Evolutionary conservation across 768 basidiomycete genomes (phyloP).

Genomic region (Rhizopogon salebrosus): DNA sequence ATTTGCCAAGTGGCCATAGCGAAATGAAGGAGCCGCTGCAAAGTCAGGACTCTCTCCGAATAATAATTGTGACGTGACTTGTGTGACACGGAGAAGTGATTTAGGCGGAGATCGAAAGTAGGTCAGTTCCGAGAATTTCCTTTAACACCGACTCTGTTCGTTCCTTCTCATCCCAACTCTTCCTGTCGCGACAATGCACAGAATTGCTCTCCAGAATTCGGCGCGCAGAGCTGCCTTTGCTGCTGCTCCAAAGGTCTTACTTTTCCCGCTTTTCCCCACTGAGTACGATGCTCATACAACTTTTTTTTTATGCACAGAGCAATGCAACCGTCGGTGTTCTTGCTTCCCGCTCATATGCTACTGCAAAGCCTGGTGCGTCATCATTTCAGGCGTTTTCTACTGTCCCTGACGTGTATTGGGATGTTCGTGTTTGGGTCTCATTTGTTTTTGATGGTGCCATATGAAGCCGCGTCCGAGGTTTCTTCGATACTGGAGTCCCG

Average conservation of each 20-base stretch:
- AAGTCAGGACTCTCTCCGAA: neutral
- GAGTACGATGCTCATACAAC: constrained; percentile 3
- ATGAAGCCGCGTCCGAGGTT: constrained; percentile 93
- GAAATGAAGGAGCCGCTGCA: neutral
- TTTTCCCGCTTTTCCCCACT: constrained; percentile 12
- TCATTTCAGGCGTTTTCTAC: neutral
- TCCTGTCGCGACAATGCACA: constrained; percentile 62
- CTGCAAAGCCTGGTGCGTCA: constrained; percentile 90
- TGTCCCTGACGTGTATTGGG: constrained; percentile 10
- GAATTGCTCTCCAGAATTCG: constrained; percentile 82
- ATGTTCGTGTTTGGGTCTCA: constrained; percentile 12
- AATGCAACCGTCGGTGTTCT: constrained; percentile 37
- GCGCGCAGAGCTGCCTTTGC: constrained; percentile 72
- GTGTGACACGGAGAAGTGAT: constrained; percentile 11
- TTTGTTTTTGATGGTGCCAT: constrained; percentile 23
- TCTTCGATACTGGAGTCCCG: constrained; percentile 98
- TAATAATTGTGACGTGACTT: constrained; percentile 12
- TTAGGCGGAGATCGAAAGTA: constrained; percentile 27
- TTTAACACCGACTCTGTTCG: constrained; percentile 27
- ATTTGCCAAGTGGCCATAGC: constrained; percentile 14
- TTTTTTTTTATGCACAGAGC: constrained; percentile 26
- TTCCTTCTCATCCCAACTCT: constrained; percentile 42
- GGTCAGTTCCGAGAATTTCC: constrained; percentile 31
- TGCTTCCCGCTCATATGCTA: constrained; percentile 85
- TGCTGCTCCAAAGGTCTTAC: constrained; percentile 56